Base-by-base conservation (phyloP, 106 monocot genomes). In the Allium cepa region DNA sequence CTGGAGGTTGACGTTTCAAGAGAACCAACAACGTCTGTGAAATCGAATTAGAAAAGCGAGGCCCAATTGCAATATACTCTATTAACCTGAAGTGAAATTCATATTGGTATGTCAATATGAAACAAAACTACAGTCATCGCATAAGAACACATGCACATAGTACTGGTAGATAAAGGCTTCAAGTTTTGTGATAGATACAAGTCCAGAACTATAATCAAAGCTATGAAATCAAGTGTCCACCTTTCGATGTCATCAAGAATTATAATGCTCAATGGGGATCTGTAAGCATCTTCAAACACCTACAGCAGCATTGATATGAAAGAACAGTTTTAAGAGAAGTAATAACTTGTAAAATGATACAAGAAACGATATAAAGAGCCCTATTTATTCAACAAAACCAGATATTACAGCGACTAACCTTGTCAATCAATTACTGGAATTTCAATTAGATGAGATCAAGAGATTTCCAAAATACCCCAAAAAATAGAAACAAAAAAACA, bases 211-310 rank as follows among this genome's bases (percentile, higher is more conserved):
- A 11, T 13, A 27, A 27, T 53, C 51, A 67, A 27, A 52, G 52
- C 50, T 67, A 69, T 3, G 27, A 53, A 22, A 8, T 61, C 53
- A 9, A 57, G 62, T 60, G 10, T 10, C 62, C 72, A 99, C 97
- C 97, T 99, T 78, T 99, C 97, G 62, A 99, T 92, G 71, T 90
- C 97, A 79, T 99, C 92, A 75, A 99, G 97, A 73, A 99, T 80
- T 52, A 99, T 78, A 62, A 99, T 87, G 82, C 96, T 92, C 63
- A 89, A 75, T 59, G 86, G 86, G 63, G 97, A 99, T 73, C 78
- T 92, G 70, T 99, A 99, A 60, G 97, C 97, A 82, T 99, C 97
- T 81, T 99, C 97, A 80, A 99, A 97, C 46, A 99, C 97, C 97
- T 99, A 63, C 46, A 81, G 49, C 4, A 66, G 17, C 6, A 47